Conservation (phyloP, 192 early-diverging fungal genomes). For the Entomortierella lignicola region DNA sequence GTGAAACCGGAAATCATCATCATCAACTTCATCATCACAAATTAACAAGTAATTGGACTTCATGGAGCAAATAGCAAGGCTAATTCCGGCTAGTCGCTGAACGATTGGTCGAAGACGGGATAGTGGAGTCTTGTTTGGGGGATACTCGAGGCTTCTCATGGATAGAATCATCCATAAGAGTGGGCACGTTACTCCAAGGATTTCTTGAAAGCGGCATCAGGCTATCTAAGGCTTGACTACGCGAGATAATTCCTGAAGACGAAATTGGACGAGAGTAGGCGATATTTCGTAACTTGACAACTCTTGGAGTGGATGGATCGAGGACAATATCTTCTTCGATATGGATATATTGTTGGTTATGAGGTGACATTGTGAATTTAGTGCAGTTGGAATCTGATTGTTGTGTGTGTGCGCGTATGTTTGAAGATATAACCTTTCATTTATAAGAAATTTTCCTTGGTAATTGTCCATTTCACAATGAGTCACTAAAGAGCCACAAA, state of each 20-base stretch:
- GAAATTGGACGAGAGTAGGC: slow-evolving; percentile 6
- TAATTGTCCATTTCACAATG: background rate
- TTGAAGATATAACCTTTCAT: background rate
- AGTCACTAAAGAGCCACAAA: background rate
- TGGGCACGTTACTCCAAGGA: background rate
- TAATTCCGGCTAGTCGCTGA: background rate
- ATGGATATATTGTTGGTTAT: background rate
- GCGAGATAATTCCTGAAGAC: background rate
- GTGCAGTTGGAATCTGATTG: background rate
- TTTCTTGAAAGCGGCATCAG: slow-evolving; percentile 15
- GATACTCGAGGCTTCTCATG: background rate
- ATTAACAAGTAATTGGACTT: background rate
- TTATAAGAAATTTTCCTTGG: background rate
- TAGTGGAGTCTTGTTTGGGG: background rate
- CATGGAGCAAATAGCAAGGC: background rate
- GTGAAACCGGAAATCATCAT: background rate
- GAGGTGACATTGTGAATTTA: background rate
- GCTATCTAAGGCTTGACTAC: slow-evolving; percentile 11
- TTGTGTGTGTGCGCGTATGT: background rate
- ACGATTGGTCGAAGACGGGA: background rate
- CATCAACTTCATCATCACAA: background rate
- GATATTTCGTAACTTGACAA: slow-evolving; percentile 23
- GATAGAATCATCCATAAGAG: background rate
- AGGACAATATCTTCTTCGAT: background rate
- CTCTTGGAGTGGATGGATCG: background rate